Base-by-base conservation (phyloP, 345 rosid species). In the Lenwebbia sp. region DNA sequence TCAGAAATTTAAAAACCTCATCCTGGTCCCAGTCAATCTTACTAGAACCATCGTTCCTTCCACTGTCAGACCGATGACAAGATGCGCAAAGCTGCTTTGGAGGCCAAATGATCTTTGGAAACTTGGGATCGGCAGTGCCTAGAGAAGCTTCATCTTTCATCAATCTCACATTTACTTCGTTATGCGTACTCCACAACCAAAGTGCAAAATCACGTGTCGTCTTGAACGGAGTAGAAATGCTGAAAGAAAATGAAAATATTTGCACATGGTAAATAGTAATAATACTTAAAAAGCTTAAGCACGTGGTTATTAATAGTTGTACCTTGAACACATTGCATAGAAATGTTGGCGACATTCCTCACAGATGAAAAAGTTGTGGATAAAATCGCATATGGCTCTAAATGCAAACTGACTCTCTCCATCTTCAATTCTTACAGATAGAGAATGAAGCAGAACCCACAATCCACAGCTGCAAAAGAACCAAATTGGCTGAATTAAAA, bases 321-420 rank as follows among this genome's bases (percentile, higher is more conserved):
- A 97, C 99, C 98, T 95, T 86, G 95, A 93, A 90, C 99, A 97
- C 98, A 94, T 97, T 26, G 86, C 87, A 88, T 93, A 90, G 91
- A 97, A 97, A 93, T 95, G 99, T 86, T 89, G 95, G 82, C 99
- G 99, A 89, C 99, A 96, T 86, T 97, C 99, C 90, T 97, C 95
- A 54, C 99, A 97, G 85, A 96, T 87, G 88, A 97, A 97, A 89
- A 97, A 96, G 89, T 93, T 94, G 91, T 94, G 94, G 86, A 97
- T 92, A 90, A 96, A 97, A 85, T 96, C 98, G 87, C 99, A 95
- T 55, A 93, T 87, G 82, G 99, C 50, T 85, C 90, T 89, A 88
- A 97, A 97, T 70, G 97, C 93, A 88, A 93, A 94, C 86, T 94
- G 99, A 90, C 98, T 96, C 90, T 96, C 99, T 85, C 93, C 95